Percentiles rank a stretch among this genome's conserved stretches.
phyloP scores from a whole-genome alignment of 208 protist genomes.

The Crithidia mellificae region DNA sequence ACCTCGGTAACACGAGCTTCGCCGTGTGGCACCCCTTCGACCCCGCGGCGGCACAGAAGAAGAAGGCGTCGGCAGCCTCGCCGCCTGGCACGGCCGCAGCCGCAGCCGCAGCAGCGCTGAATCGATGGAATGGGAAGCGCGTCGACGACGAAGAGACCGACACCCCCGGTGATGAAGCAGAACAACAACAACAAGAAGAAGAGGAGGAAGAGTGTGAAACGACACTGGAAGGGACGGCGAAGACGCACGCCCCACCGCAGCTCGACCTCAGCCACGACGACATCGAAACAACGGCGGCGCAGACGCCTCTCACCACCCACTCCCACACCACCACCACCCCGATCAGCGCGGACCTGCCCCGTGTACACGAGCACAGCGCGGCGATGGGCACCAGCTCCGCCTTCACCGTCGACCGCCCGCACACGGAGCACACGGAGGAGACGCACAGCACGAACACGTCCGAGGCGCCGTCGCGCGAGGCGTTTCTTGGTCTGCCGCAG shows the following conservation, averaged over 20 bases:
- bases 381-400: neutral
- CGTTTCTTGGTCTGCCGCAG: slow-evolving; percentile 5
- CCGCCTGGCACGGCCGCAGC: neutral
- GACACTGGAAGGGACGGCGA: neutral
- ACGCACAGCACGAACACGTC: neutral
- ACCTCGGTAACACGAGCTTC: slow-evolving; percentile 19
- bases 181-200: too few relatives aligned
- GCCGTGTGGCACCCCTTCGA: slow-evolving; percentile 12
- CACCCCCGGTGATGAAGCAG: neutral
- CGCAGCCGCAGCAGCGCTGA: too few relatives aligned
- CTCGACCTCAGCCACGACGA: slow-evolving; percentile 1
- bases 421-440: neutral
- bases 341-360: neutral
- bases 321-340: neutral
- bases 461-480: neutral
- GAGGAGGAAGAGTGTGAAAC: neutral
- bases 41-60: neutral
- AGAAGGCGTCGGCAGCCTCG: neutral
- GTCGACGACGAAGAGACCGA: neutral
- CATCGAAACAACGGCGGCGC: neutral
- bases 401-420: neutral
- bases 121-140: too few relatives aligned
- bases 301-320: neutral
- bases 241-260: neutral
- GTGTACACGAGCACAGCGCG: neutral